These are phyloP conservation scores for Xylaria telfairii DNA, from an alignment of 495 filamentous ascomycete species.

Conservation along the genomic window DNA sequence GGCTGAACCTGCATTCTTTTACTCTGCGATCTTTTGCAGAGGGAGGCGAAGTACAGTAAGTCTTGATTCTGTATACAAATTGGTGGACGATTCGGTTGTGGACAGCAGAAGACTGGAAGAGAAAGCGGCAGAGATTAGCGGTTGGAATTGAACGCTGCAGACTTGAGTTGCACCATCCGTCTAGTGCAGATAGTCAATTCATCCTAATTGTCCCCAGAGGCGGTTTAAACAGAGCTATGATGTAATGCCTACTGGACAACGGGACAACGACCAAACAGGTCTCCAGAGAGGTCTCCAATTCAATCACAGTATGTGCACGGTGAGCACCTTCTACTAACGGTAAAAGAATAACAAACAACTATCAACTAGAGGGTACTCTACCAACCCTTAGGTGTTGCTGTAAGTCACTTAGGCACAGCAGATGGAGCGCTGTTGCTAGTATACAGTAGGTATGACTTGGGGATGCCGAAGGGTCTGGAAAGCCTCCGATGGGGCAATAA, in stretches of 20 bases:
- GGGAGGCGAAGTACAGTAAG: neutral
- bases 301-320: slow-evolving; percentile 3
- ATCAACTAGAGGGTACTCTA: neutral
- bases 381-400: neutral
- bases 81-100: neutral
- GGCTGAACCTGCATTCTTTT: slow-evolving; percentile 7
- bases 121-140: neutral
- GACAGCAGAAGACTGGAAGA: neutral
- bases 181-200: slow-evolving; percentile 8
- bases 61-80: neutral
- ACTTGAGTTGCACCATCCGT: neutral
- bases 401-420: neutral
- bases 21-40: neutral
- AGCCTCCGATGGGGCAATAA: neutral
- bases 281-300: slow-evolving; percentile 10
- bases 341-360: neutral
- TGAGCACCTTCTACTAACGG: neutral
- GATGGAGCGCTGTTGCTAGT: neutral
- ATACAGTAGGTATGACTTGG: neutral
- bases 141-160: neutral
- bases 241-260: too few species aligned
- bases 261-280: neutral
- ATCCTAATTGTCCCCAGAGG: neutral
- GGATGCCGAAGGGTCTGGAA: slow-evolving; percentile 12
- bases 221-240: slow-evolving; percentile 11